Base-by-base conservation (phyloP, 2,329 filamentous ascomycete genomes). In the Chaetomiaceae sp. region DNA sequence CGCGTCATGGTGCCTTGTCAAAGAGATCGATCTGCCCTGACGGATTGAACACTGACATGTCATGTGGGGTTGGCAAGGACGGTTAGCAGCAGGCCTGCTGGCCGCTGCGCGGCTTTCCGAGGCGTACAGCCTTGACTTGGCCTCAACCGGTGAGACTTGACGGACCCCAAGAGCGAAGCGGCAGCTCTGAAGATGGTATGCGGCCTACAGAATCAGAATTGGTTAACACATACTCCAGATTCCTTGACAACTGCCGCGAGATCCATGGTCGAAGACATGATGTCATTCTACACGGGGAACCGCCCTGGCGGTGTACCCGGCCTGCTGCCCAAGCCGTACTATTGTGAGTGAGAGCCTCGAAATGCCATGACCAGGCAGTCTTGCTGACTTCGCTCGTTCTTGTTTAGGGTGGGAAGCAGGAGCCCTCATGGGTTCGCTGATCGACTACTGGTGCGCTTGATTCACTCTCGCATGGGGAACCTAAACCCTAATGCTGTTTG, bases 401-500 rank as follows among this genome's bases (percentile, higher is more conserved):
- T 20, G 37, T 14, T 12, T 53, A 81, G 78, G 79, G 79, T 91
- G 84, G 88, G 86, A 88, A 70, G 85, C 77, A 11, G 88, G 88
- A 48, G 87, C 87, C 53, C 83, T 91, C 75, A 77, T 84, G 70
- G 81, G 81, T 20, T 76, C 85, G 2, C 73, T 94, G 58, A 76
- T 95, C 49, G 88, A 94, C 64, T 94, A 94, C 68, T 95, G 47
- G 47, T 50, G 15, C 17, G 47, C 36, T 12, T 20, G 6, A 17
- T 15, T 6, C 17, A 17, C n/a, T 19, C 12, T 14, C n/a, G n/a
- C n/a, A n/a, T n/a, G n/a, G n/a, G n/a, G n/a, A n/a, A n/a, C n/a
- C n/a, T n/a, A n/a, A n/a, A n/a, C n/a, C n/a, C n/a, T n/a, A n/a
- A n/a, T n/a, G n/a, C n/a, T n/a, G n/a, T n/a, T n/a, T n/a, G n/a